Percentiles rank a stretch among this genome's conserved stretches.
These are phyloP conservation scores for Cenchrus americanus DNA, from an alignment of 176 grass and related monocot species.

Conservation along the genomic window DNA sequence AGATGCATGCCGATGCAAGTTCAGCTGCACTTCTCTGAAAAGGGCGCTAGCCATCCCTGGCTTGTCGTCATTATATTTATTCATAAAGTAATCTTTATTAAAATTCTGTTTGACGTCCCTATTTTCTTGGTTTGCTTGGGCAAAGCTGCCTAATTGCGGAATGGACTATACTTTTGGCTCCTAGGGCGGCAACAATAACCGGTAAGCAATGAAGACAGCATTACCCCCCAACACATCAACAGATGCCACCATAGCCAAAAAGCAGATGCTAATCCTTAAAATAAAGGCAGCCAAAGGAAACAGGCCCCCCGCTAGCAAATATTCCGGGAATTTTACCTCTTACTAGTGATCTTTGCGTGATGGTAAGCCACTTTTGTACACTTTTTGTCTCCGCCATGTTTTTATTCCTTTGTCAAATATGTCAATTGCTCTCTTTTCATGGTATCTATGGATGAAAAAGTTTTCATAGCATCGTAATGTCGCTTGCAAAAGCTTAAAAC, in stretches of 20 bases:
- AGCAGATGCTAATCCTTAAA: slow-evolving; percentile 9
- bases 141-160: not conserved
- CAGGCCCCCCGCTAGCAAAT: not conserved
- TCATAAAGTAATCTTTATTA: not conserved
- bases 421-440: not conserved
- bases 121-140: slow-evolving; percentile 24
- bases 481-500: not conserved
- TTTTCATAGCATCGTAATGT: not conserved
- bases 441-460: not conserved
- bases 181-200: not conserved
- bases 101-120: not conserved
- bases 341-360: not conserved
- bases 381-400: not conserved
- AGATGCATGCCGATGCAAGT: not conserved
- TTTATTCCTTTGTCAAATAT: not conserved
- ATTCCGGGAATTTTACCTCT: not conserved
- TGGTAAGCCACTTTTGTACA: not conserved
- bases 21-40: slow-evolving; percentile 1
- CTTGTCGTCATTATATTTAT: not conserved
- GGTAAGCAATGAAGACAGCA: not conserved
- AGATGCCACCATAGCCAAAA: slow-evolving; percentile 13
- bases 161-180: slow-evolving; percentile 11
- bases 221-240: not conserved
- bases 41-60: not conserved
- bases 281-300: not conserved